phyloP scores from a whole-genome alignment of 2,329 filamentous ascomycete genomes.

The Arachnomyces sp. region DNA sequence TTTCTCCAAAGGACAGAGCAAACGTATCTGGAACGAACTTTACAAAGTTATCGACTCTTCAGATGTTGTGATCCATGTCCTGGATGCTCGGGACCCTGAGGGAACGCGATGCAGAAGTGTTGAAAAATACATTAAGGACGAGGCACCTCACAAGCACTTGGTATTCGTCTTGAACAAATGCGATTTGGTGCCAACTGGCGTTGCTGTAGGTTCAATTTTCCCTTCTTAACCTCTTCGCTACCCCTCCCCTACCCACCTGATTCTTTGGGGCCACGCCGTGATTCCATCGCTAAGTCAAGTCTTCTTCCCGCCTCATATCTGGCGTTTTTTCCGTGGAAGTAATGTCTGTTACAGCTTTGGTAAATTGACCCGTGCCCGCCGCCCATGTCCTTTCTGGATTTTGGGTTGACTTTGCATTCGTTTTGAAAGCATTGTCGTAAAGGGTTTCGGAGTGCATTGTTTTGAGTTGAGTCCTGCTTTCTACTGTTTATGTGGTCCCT shows the following conservation, averaged over 20 bases:
- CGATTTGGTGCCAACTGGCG: conserved; percentile 82
- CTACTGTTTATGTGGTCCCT: conserved; percentile 48
- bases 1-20: conserved; percentile 90
- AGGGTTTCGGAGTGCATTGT: conserved; percentile 72
- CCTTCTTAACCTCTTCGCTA: conserved; percentile 8
- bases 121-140: conserved; percentile 86
- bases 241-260: conserved; percentile 6
- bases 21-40: conserved; percentile 94
- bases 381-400: conserved; percentile 54
- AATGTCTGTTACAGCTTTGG: conserved; percentile 97
- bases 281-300: conserved; percentile 76
- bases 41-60: conserved; percentile 93
- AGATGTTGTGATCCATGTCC: conserved; percentile 90
- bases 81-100: conserved; percentile 81
- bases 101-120: conserved; percentile 85
- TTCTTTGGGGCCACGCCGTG: conserved; percentile 18
- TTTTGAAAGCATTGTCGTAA: conserved; percentile 77
- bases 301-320: conserved; percentile 55
- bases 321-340: conserved; percentile 60
- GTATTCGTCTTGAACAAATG: conserved; percentile 86
- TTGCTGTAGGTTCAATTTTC: conserved; percentile 68
- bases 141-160: conserved; percentile 93
- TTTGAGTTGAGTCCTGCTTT: conserved; percentile 91
- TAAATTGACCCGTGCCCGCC: conserved; percentile 75
- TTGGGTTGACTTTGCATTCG: conserved; percentile 64